Evolutionary conservation across 345 rosid species (phyloP), one percentile per base, ranked within the genome.

Genomic region (Geranium brycei): DNA sequence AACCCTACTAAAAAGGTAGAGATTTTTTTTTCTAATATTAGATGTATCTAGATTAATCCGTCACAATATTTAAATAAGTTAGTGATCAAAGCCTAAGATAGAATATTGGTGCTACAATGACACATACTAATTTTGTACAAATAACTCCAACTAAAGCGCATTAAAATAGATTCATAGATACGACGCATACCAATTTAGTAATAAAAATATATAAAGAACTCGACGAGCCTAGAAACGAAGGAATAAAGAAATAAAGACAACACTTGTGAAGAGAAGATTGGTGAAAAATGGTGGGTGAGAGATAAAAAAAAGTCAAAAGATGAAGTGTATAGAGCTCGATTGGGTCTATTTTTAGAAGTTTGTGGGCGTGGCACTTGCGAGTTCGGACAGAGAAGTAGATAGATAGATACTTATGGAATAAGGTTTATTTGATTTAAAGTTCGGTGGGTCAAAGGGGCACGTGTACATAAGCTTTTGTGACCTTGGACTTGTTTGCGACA

Each of bases 381-480:
- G 62, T 60, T 79, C 62, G 64, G 64, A 65, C 60, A 47, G 53
- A 47, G 53, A 47, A 6, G 28, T 23, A 23, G 28, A 23, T 11
- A 35, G 10, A 35, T 47, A 7, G 41, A 35, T 35, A 7, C 41
- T 4, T 7, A 35, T 35, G 63, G 73, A 67, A 74, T 79, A 81
- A 70, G 82, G 80, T 66, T 67, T 61, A 35, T 4, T 35, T 35
- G 5, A 35, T 1, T 12, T 28, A 12, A 53, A 5, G 71, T 19
- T 72, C 5, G 76, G 77, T 61, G 57, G 66, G 79, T 79, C 75
- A 73, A 74, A 65, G 30, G 59, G 72, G 67, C 77, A 78, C 28
- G 28, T 23, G 28, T 23, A 23, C 73, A 75, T 69, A 61, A 58
- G 23, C 2, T 11, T 47, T 47, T 47, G 53, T 8, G 3, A 11